Evolutionary conservation across 2,329 filamentous ascomycete genomes (phyloP), one percentile per base, ranked within the genome.

Genomic region (Fusarium sp.): DNA sequence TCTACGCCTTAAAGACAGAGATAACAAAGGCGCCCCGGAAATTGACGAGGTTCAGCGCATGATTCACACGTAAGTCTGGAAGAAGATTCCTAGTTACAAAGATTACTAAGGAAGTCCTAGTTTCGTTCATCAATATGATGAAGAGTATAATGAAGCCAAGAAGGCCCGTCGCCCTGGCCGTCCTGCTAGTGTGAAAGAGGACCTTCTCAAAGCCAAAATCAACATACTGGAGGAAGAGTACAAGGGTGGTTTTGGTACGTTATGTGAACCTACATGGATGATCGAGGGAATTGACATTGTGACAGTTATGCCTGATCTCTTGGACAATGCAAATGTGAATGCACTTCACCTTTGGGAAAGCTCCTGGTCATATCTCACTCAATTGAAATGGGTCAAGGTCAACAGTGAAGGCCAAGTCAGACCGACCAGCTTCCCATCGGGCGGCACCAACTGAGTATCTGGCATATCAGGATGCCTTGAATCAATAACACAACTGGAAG

Each of bases 291-390:
- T 68, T 79, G 33, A 80, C 38, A 5, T 7, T n/a, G 15, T 27
- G 1, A 4, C 60, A 91, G 90, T 89, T 67, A 81, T 97, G 44
- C 95, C 95, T 0, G 93, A 98, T 79, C 84, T 98, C 59, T 88
- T 90, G 61, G 87, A 90, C 45, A 85, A 87, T 44, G 87, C 91
- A 52, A 94, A 91, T 73, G 82, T 93, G 56, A 82, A 86, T 63
- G 86, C 88, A 72, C 82, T 98, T 44, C 87, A 89, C 70, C 85
- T 86, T 27, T 98, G 94, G 94, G 92, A 94, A 72, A 93, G 93
- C 7, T 89, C 93, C 31, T 98, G 95, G 95, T 87, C 93, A 13
- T 92, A 92, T 76, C 86, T 98, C 70, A 89, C 91, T 38, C 91
- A 88, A 13, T 80, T 98, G 73, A 89, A 91, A 66, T 98, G 95